phyloP scores from a whole-genome alignment of 306 rosid species.

The Crataegus laevigata region DNA sequence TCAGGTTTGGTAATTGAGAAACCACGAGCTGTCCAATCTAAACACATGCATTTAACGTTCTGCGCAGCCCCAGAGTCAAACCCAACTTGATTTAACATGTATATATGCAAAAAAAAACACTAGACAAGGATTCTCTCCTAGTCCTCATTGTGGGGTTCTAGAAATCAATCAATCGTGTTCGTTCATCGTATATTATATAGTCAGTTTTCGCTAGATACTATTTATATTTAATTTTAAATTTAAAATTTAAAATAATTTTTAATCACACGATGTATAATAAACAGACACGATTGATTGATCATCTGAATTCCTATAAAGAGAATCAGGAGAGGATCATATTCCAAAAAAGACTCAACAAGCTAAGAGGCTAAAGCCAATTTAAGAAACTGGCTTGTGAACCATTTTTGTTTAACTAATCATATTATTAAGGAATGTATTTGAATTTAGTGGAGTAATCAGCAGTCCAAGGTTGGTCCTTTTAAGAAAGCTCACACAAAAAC shows the following conservation, averaged over 20 bases:
- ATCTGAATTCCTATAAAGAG: too few relatives aligned
- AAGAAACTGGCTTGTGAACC: neutral
- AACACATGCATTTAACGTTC: neutral
- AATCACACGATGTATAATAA: too few relatives aligned
- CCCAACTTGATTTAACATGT: neutral
- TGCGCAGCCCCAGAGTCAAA: neutral
- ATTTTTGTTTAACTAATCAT: neutral
- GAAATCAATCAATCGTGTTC: too few relatives aligned
- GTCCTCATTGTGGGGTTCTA: too few relatives aligned
- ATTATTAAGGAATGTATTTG: neutral
- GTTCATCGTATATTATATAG: rapidly evolving
- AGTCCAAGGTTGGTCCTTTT: neutral
- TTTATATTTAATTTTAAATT: too few relatives aligned
- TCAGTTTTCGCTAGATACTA: too few relatives aligned
- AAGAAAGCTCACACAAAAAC: neutral
- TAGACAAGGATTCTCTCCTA: too few relatives aligned
- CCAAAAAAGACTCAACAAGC: neutral
- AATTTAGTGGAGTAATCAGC: neutral
- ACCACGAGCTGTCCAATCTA: neutral
- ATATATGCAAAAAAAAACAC: too few relatives aligned
- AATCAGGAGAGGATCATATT: too few relatives aligned
- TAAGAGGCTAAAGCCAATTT: neutral
- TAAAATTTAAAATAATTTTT: too few relatives aligned
- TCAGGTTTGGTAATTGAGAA: neutral
- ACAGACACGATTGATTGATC: too few relatives aligned